Base-by-base conservation (phyloP, 192 early-diverging fungal genomes). In the Coemansia sp. region DNA sequence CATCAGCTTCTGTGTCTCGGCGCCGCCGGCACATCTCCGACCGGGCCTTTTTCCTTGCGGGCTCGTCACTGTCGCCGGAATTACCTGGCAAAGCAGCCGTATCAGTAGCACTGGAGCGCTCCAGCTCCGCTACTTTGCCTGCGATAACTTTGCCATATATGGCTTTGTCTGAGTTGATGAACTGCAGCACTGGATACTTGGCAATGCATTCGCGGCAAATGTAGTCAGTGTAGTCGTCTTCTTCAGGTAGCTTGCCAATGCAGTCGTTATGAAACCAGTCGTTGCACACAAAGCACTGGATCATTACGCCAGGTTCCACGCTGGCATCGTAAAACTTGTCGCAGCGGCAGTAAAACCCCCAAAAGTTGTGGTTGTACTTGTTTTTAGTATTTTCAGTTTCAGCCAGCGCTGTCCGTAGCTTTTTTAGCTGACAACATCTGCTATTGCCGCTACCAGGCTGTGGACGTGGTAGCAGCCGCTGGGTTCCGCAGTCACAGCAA, bases 401-500 rank as follows among this genome's bases (percentile, higher is more conserved):
- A 14, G 37, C 54, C 55, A 75, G 46, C 13, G 40, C 55, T 0
- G 54, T 43, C 8, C 62, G 53, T 16, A 51, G 48, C 12, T 51
- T 57, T 36, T 78, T 70, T 20, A 68, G 59, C 15, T 54, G 56
- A 30, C 66, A 68, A 37, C 80, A 68, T 6, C 40, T 16, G 35
- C 50, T 54, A 2, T 47, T 18, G 56, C 46, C 6, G 45, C 30
- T 43, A 28, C 16, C n/a, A 15, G 55, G 52, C 26, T 40, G 30
- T 7, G 65, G 53, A 26, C 33, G 45, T 9, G 65, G 63, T 9
- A 65, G 30, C 28, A 78, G 47, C 42, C 68, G 56, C 38, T 40
- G 62, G 0, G 88, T 87, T 6, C 92, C 94, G 49, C 94, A 97
- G 73, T 95, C 92, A 68, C 94, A 97, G 12, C 87, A 81, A 65